Percentiles rank a stretch among this genome's conserved stretches.
These are phyloP conservation scores for Mycena capillaripes DNA, from an alignment of 768 basidiomycete genomes.

Conservation along the genomic window DNA sequence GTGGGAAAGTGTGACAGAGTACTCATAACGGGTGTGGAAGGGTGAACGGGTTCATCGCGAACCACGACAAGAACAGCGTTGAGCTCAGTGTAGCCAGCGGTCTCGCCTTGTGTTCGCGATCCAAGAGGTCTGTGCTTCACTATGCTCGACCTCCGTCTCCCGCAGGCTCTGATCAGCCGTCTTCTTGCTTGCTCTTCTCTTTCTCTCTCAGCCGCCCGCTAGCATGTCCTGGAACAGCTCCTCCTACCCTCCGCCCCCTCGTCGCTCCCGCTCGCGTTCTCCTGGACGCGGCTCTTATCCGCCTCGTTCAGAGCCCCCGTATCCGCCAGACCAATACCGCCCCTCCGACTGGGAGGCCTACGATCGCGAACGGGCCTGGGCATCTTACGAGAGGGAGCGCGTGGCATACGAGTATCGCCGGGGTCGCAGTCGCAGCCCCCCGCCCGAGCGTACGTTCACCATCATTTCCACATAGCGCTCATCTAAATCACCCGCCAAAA, in stretches of 20 bases:
- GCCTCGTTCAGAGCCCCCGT: conserved; percentile 68
- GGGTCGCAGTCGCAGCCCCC: conserved; percentile 84
- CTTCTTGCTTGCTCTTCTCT: conserved; percentile 65
- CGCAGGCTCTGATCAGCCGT: conserved; percentile 79
- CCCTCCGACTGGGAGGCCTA: conserved; percentile 74
- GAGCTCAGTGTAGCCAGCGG: conserved; percentile 60
- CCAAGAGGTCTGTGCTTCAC: conserved; percentile 94
- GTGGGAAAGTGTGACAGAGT: background rate
- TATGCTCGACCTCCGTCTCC: conserved; percentile 87
- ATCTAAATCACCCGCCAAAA: conserved; percentile 29
- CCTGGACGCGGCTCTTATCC: conserved; percentile 74
- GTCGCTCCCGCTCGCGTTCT: conserved; percentile 88
- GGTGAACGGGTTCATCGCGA: conserved; percentile 29
- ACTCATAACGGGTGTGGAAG: background rate
- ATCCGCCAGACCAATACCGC: conserved; percentile 72
- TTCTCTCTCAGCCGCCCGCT: conserved; percentile 67
- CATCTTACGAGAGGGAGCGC: conserved; percentile 78
- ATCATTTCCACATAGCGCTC: conserved; percentile 9
- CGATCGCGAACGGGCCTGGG: conserved; percentile 80
- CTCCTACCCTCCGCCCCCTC: conserved; percentile 79
- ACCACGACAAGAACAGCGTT: conserved; percentile 47
- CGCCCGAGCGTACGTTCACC: conserved; percentile 65
- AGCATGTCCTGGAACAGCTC: conserved; percentile 80
- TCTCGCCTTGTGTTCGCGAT: conserved; percentile 66
- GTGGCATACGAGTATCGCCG: conserved; percentile 79